phyloP scores from a whole-genome alignment of 1,284 basidiomycete species.

The Farysia itapuensis region DNA sequence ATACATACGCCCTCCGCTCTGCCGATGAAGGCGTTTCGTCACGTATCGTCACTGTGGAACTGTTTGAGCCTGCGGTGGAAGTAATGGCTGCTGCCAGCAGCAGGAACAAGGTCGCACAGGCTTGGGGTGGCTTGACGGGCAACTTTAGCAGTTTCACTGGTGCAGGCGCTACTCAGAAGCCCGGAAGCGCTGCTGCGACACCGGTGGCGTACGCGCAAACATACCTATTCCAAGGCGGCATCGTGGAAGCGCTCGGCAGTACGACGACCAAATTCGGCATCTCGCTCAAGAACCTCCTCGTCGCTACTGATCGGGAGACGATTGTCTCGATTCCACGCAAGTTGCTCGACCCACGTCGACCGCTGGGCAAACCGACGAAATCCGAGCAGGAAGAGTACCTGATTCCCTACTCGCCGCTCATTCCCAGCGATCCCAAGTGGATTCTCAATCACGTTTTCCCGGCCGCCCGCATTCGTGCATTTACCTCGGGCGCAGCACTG shows the following conservation, averaged over 20 bases:
- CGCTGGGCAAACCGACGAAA: constrained; percentile 71
- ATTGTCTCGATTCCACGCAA: constrained; percentile 75
- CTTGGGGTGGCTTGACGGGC: constrained; percentile 22
- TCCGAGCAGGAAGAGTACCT: constrained; percentile 84
- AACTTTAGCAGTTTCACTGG: constrained; percentile 35
- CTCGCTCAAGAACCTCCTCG: constrained; percentile 83
- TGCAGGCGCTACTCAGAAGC: constrained; percentile 4
- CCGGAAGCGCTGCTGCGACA: background rate
- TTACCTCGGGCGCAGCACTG: constrained; percentile 75
- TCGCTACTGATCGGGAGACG: constrained; percentile 75
- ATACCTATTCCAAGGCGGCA: constrained; percentile 69
- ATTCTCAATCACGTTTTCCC: constrained; percentile 75
- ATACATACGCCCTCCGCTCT: constrained; percentile 69
- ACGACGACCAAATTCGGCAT: constrained; percentile 80
- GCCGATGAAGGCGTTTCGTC: constrained; percentile 61
- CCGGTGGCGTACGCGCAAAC: constrained; percentile 67
- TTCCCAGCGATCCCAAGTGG: constrained; percentile 73
- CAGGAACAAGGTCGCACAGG: constrained; percentile 34
- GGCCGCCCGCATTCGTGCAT: constrained; percentile 62
- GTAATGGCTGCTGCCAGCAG: background rate
- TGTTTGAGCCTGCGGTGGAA: constrained; percentile 68
- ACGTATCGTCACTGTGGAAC: constrained; percentile 70
- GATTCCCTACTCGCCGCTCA: constrained; percentile 77
- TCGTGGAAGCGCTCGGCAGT: constrained; percentile 70
- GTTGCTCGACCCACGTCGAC: constrained; percentile 80